Base-by-base conservation (phyloP, 495 filamentous ascomycete genomes). In the Geoglossum glabrum region DNA sequence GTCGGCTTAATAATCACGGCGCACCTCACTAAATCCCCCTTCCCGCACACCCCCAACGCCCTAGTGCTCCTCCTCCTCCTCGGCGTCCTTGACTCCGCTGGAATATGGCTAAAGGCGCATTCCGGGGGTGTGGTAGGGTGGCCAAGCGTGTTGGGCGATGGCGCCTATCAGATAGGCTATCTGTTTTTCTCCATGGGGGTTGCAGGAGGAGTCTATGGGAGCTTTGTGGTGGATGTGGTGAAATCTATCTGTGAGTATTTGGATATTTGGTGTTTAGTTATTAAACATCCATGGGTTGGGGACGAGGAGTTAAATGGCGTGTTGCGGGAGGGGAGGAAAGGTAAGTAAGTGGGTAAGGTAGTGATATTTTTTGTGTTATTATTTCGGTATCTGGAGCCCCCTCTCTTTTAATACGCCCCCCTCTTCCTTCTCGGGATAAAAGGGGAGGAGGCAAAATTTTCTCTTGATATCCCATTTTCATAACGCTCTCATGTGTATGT, bases 231-330 rank as follows among this genome's bases (percentile, higher is more conserved):
- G 49, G 92, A 96, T 68, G 87, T 97, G 31, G 93, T 97, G 61
- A 86, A 88, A 11, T 90, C 88, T 26, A 98, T 98, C 64, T 98
- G 92, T 67, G 92, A 97, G 65, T 93, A 94, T 67, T 75, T 95
- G 57, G 92, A 98, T 68, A 98, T 98, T 64, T 96, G 87, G 86
- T 98, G 92, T 65, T 73, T 97, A 69, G 94, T 85, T 0, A 98
- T 98, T 68, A 98, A 98, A 75, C 82, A 90, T 66, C 75, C 75
- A 3, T 69, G 70, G 50, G 50, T 64, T 5, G 59, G 62, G 27
- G 55, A 52, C 19, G 57, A 62, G 21, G 65, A 68, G 40, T n/a
- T n/a, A n/a, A n/a, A n/a, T n/a, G n/a, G n/a, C n/a, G 57, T 62
- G 28, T 65, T 68, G 57, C 45, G 62, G 26, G 54, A 13, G 21